A percentile compares a stretch with the other conserved stretches of the same genome.
Conservation (phyloP, 2,329 filamentous ascomycete genomes). For the Pyrenophora graminea region DNA sequence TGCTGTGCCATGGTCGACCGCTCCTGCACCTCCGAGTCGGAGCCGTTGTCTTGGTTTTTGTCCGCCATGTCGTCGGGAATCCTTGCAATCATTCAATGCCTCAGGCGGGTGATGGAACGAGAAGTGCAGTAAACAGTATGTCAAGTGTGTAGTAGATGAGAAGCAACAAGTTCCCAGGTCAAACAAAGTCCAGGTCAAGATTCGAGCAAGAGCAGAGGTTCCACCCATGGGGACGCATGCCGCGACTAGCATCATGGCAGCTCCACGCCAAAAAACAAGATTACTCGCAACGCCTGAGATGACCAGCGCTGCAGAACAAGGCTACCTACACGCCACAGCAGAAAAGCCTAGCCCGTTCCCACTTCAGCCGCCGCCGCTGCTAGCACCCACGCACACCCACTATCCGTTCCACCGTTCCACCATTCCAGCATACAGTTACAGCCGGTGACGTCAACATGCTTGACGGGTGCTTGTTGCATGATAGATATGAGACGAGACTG, state of each 20-base stretch:
- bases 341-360: conserved; percentile 11
- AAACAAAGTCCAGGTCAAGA: conserved; percentile 11
- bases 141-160: conserved; percentile 3
- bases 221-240: conserved; percentile 3
- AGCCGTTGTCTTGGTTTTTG: conserved; percentile 26
- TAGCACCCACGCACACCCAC: no score
- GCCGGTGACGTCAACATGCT: conserved; percentile 29
- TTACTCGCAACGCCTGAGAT: conserved; percentile 28
- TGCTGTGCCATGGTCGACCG: conserved; percentile 53
- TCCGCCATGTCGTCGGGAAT: conserved; percentile 38
- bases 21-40: conserved; percentile 43
- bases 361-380: not conserved
- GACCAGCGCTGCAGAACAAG: conserved; percentile 5
- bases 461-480: conserved; percentile 5
- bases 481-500: not conserved
- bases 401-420: not conserved
- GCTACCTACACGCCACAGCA: conserved; percentile 9
- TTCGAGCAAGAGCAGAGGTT: conserved; percentile 13
- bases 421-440: not conserved
- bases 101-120: not conserved
- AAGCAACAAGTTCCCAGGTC: conserved; percentile 2
- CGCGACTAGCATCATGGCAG: conserved; percentile 16
- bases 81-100: conserved; percentile 24
- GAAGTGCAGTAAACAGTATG: not conserved
- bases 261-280: conserved; percentile 43